Evolutionary conservation across 768 basidiomycete genomes (phyloP).

Genomic region (Boletus rubescentipes): DNA sequence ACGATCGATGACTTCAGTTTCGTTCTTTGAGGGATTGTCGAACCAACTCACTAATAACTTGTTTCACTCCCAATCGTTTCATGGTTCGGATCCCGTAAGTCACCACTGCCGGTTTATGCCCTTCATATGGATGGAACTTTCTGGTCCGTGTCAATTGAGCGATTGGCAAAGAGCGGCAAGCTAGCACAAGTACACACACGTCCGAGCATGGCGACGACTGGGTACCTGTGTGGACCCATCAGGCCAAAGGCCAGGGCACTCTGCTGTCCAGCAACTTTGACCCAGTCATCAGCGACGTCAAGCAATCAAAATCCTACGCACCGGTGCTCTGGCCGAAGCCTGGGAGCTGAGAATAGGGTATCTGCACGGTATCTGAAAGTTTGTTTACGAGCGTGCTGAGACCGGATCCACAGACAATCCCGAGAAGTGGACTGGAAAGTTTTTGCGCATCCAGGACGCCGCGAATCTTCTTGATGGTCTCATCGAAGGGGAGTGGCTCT

Average conservation of each 20-base stretch:
- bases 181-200: conserved; percentile 47
- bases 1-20: conserved; percentile 4
- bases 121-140: conserved; percentile 87
- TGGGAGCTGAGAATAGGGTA: conserved; percentile 66
- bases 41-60: conserved; percentile 64
- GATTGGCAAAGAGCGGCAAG: background rate
- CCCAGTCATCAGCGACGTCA: background rate
- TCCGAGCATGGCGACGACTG: conserved; percentile 89
- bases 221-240: conserved; percentile 63
- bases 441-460: conserved; percentile 24
- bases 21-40: background rate
- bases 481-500: conserved; percentile 25
- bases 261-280: conserved; percentile 74
- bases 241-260: conserved; percentile 80
- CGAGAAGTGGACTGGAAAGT: conserved; percentile 62
- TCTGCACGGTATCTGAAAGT: conserved; percentile 52
- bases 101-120: conserved; percentile 65
- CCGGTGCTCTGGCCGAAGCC: conserved; percentile 81
- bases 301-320: conserved; percentile 28
- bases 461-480: conserved; percentile 30
- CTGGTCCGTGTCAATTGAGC: conserved; percentile 7
- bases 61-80: conserved; percentile 71
- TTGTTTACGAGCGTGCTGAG: conserved; percentile 69
- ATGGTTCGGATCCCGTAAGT: conserved; percentile 80
- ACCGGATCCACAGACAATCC: conserved; percentile 87